phyloP scores from a whole-genome alignment of 345 rosid genomes.

The Eucalyptus fibrosa region DNA sequence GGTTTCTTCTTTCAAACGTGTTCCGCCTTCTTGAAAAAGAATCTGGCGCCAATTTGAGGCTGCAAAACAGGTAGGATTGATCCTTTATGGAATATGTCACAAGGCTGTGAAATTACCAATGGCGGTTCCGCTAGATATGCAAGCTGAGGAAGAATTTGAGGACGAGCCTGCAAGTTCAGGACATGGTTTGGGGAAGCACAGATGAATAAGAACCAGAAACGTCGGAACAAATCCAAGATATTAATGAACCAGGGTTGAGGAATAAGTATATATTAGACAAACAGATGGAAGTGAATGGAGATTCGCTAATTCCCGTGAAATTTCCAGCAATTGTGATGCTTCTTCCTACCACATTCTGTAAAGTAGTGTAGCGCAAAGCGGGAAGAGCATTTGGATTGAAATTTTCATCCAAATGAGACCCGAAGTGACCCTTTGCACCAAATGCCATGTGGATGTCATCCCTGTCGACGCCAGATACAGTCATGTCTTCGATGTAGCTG shows the following conservation, averaged over 20 bases:
- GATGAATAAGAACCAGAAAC: constrained; percentile 24
- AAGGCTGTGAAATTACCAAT: not conserved
- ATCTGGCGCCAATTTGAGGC: constrained; percentile 10
- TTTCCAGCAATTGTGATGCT: constrained; percentile 52
- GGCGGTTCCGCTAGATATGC: constrained; percentile 1
- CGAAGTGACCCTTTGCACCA: too few species aligned
- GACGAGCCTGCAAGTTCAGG: constrained; percentile 26
- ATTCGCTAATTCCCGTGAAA: constrained; percentile 23
- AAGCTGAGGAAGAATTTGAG: constrained; percentile 14
- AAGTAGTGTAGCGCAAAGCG: too few species aligned
- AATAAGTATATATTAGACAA: constrained; percentile 38
- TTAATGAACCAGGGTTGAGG: constrained; percentile 6
- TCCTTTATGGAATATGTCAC: constrained; percentile 12
- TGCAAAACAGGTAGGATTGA: constrained; percentile 1
- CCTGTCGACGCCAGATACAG: not conserved
- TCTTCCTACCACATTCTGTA: constrained; percentile 34
- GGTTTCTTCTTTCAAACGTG: not conserved
- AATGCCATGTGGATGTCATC: too few species aligned
- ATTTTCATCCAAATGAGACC: too few species aligned
- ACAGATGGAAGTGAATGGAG: constrained; percentile 66
- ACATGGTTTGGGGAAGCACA: constrained; percentile 37
- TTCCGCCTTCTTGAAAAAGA: constrained; percentile 15
- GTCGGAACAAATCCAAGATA: constrained; percentile 54
- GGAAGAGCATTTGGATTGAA: too few species aligned
- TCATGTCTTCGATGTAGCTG: constrained; percentile 53